These are phyloP conservation scores for Botrytis aclada DNA, from an alignment of 2,329 filamentous ascomycete genomes.

Conservation along the genomic window DNA sequence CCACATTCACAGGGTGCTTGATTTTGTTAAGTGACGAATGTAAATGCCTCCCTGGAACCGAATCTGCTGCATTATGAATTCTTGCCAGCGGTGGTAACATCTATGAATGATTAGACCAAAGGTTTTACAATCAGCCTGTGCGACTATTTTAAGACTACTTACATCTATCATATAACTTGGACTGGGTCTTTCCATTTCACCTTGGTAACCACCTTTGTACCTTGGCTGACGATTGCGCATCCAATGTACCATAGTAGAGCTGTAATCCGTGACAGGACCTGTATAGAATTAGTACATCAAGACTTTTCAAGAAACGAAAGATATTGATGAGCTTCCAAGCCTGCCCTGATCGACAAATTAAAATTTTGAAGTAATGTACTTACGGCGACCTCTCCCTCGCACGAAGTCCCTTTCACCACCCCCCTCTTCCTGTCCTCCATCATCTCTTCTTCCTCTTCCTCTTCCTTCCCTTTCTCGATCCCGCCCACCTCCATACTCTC, in stretches of 20 bases:
- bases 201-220: conserved; percentile 66
- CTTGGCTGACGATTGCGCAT: conserved; percentile 77
- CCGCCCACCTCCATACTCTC: conserved; percentile 35
- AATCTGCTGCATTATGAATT: conserved; percentile 72
- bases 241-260: conserved; percentile 86
- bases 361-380: conserved; percentile 22
- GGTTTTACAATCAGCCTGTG: background rate
- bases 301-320: background rate
- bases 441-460: conserved; percentile 13
- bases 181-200: conserved; percentile 81
- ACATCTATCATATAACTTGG: conserved; percentile 88
- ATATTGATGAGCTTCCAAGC: background rate
- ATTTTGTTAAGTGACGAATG: conserved; percentile 99
- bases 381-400: conserved; percentile 36
- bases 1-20: conserved; percentile 94
- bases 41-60: conserved; percentile 89
- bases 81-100: conserved; percentile 83
- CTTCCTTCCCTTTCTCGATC: conserved; percentile 25
- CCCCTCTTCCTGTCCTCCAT: conserved; percentile 16
- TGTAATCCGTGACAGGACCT: conserved; percentile 93
- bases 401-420: conserved; percentile 17
- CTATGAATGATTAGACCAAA: conserved; percentile 44
- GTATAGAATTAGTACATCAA: conserved; percentile 3
- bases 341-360: no score
- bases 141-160: conserved; percentile 39